These are phyloP conservation scores for Cyclanthera cordifolia DNA, from an alignment of 306 rosid genomes.

Conservation along the genomic window DNA sequence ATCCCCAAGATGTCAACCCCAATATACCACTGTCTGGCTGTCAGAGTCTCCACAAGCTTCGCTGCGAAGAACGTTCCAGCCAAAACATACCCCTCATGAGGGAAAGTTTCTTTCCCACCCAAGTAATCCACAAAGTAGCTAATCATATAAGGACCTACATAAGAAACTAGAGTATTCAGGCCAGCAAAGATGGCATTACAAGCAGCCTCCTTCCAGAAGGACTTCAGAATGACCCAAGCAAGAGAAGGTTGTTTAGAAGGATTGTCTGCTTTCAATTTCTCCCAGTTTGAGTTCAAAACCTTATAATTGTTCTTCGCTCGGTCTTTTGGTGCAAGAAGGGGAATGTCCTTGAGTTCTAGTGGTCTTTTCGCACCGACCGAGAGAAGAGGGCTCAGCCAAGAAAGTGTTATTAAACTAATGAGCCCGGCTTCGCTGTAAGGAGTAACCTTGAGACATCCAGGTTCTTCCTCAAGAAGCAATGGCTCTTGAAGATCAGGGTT, in stretches of 20 bases:
- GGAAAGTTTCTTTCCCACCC: slow-evolving; percentile 66
- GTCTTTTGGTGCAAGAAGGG: slow-evolving; percentile 78
- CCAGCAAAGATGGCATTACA: slow-evolving; percentile 87
- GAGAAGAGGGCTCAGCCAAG: slow-evolving; percentile 80
- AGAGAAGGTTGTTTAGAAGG: slow-evolving; percentile 54
- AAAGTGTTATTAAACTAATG: slow-evolving; percentile 66
- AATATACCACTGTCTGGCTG: slow-evolving; percentile 93
- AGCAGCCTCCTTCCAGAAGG: slow-evolving; percentile 96
- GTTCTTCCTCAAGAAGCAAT: slow-evolving; percentile 63
- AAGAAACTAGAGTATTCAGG: slow-evolving; percentile 79
- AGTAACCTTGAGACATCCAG: slow-evolving; percentile 72
- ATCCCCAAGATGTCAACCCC: slow-evolving; percentile 98
- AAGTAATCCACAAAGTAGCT: slow-evolving; percentile 95
- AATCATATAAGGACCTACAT: slow-evolving; percentile 90
- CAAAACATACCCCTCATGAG: slow-evolving; percentile 78
- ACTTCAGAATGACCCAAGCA: slow-evolving; percentile 81
- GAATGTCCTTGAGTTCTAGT: slow-evolving; percentile 93
- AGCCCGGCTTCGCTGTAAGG: slow-evolving; percentile 76
- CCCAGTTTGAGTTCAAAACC: slow-evolving; percentile 76
- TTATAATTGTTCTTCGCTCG: slow-evolving; percentile 72
- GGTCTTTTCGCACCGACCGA: slow-evolving; percentile 79
- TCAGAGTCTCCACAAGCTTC: slow-evolving; percentile 82
- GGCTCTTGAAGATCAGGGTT: slow-evolving; percentile 56
- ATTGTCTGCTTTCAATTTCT: slow-evolving; percentile 66
- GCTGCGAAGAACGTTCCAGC: slow-evolving; percentile 82